Evolutionary conservation across 225 moss, liverwort and hornwort genomes (phyloP).

Genomic region (Lunularia cruciata): DNA sequence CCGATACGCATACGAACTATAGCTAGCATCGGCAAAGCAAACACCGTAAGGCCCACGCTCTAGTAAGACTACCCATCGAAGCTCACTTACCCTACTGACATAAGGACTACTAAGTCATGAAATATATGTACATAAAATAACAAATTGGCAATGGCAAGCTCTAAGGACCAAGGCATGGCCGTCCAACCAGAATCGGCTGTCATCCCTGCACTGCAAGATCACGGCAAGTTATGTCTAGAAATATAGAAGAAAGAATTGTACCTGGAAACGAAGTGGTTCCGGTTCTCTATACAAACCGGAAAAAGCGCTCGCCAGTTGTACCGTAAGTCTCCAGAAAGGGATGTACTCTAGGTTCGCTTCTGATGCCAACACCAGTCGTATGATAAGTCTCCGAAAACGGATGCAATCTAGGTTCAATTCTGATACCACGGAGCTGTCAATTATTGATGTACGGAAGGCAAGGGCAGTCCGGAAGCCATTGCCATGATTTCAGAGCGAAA

Average conservation of each 20-base stretch:
- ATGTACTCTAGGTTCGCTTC: constrained; percentile 59
- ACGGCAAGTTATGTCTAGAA: constrained; percentile 13
- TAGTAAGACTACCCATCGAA: not conserved
- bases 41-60: not conserved
- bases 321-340: constrained; percentile 3
- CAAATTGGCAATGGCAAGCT: not conserved
- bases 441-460: constrained; percentile 77
- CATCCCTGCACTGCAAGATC: constrained; percentile 16
- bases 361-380: constrained; percentile 11
- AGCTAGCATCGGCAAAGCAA: constrained; percentile 4
- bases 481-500: constrained; percentile 64
- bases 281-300: constrained; percentile 16
- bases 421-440: constrained; percentile 78
- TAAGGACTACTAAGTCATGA: constrained; percentile 5
- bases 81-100: constrained; percentile 8
- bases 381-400: constrained; percentile 4
- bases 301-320: constrained; percentile 5
- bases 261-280: constrained; percentile 16
- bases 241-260: constrained; percentile 16
- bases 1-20: constrained; percentile 6
- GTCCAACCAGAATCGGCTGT: constrained; percentile 11
- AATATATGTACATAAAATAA: constrained; percentile 11
- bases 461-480: constrained; percentile 69
- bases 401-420: constrained; percentile 65
- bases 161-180: not conserved